Percentiles rank a stretch among this genome's conserved stretches.
These are phyloP conservation scores for Aspergillus jensenii DNA, from an alignment of 2,329 filamentous ascomycete genomes.

Conservation along the genomic window DNA sequence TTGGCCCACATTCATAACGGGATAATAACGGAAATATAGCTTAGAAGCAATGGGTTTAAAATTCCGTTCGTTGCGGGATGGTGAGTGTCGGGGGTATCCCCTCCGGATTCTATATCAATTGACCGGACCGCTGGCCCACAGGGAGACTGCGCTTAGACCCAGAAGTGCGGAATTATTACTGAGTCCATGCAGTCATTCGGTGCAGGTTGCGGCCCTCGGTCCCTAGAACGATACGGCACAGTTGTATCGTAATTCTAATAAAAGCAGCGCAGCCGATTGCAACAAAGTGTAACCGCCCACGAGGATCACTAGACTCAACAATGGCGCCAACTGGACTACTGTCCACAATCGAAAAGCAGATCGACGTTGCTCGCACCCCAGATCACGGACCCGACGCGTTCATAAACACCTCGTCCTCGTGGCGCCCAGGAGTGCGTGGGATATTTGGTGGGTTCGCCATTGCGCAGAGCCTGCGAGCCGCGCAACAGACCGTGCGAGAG, in stretches of 20 bases:
- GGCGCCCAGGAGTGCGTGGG: slow-evolving; percentile 15
- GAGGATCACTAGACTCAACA: too few species aligned
- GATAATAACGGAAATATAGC: background rate
- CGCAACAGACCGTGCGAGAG: slow-evolving; percentile 7
- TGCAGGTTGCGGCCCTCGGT: background rate
- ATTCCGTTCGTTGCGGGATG: background rate
- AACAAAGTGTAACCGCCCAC: background rate
- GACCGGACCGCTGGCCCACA: background rate
- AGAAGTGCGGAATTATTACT: too few species aligned
- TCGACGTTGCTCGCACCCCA: background rate
- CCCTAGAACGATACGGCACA: background rate
- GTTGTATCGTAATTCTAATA: background rate
- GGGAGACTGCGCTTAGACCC: background rate
- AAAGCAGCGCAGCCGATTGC: background rate
- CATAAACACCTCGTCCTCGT: slow-evolving; percentile 10
- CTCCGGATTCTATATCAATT: background rate
- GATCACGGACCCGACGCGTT: slow-evolving; percentile 10
- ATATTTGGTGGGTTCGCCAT: slow-evolving; percentile 18
- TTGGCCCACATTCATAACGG: background rate
- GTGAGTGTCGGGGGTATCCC: too few species aligned
- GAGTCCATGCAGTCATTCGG: background rate
- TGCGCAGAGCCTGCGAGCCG: slow-evolving; percentile 14
- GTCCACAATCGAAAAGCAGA: background rate
- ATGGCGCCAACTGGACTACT: too few species aligned
- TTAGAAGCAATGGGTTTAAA: background rate